Percentiles rank a stretch among this genome's conserved stretches.
Conservation (phyloP, 345 rosid genomes). For the Rhizophora mangle region DNA sequence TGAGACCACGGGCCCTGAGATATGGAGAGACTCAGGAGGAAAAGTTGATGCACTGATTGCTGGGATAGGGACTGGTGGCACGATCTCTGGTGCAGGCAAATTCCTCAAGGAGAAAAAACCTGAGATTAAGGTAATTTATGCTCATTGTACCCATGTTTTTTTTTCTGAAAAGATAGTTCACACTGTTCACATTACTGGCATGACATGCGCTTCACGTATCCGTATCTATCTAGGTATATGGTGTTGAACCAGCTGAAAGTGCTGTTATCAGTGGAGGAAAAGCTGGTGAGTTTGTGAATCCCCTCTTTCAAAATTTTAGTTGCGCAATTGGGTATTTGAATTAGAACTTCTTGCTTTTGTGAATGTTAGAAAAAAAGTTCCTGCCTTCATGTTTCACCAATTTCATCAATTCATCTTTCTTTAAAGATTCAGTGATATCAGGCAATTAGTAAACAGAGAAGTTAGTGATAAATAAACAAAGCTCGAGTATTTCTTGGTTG, state of each 20-base stretch:
- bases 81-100: conserved; percentile 62
- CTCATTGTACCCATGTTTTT: neutral
- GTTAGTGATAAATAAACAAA: neutral
- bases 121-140: conserved; percentile 48
- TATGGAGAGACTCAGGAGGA: conserved; percentile 74
- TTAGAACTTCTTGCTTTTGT: too few species aligned
- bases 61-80: conserved; percentile 96
- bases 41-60: conserved; percentile 67
- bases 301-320: too few species aligned
- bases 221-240: conserved; percentile 58
- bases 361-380: too few species aligned
- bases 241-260: conserved; percentile 79
- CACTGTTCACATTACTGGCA: neutral
- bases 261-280: conserved; percentile 78
- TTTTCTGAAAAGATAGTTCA: neutral
- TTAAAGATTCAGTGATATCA: too few species aligned
- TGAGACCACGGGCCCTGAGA: conserved; percentile 71
- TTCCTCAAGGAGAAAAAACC: conserved; percentile 68
- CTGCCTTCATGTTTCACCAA: neutral
- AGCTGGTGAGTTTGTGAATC: conserved; percentile 44
- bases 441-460: too few species aligned
- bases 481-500: too few species aligned
- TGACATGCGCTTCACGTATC: neutral
- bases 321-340: too few species aligned
- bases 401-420: too few species aligned